phyloP scores from a whole-genome alignment of 2,329 filamentous ascomycete species.

The Fusarium albosuccineum region DNA sequence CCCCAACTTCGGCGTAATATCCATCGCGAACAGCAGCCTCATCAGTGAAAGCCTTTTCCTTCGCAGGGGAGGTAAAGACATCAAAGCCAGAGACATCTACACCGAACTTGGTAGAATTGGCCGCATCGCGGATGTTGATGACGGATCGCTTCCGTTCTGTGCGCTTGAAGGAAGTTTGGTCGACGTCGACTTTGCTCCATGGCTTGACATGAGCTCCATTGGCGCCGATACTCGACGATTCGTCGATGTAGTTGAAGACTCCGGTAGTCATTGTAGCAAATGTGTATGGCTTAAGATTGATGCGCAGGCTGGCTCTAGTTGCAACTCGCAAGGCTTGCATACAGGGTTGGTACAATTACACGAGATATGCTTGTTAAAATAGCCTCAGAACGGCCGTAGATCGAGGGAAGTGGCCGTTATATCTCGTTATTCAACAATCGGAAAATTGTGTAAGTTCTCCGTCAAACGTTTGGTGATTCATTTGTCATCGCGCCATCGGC shows the following conservation, averaged over 20 bases:
- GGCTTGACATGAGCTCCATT: conserved; percentile 28
- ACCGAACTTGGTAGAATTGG: conserved; percentile 30
- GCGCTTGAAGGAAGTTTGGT: conserved; percentile 37
- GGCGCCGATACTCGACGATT: conserved; percentile 29
- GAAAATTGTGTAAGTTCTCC: conserved; percentile 3
- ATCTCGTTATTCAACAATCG: background rate
- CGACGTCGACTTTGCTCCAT: conserved; percentile 44
- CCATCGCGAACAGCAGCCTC: conserved; percentile 65
- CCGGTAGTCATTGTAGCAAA: conserved; percentile 34
- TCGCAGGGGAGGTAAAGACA: conserved; percentile 50
- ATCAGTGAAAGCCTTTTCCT: conserved; percentile 67
- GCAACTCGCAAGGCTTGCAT: background rate
- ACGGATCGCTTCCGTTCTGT: conserved; percentile 39
- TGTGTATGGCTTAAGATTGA: background rate
- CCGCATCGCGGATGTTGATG: conserved; percentile 39
- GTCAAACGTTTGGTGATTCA: background rate
- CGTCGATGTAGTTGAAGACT: conserved; percentile 36
- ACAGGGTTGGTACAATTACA: background rate
- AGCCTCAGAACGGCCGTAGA: no score
- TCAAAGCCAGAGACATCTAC: conserved; percentile 45
- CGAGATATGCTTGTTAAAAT: background rate
- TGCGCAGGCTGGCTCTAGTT: background rate
- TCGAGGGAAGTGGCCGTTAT: background rate
- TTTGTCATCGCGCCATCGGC: conserved; percentile 1
- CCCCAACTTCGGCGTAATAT: conserved; percentile 74